Conservation (phyloP, 148 eudicot genomes). For the Rhododendron simsii region DNA sequence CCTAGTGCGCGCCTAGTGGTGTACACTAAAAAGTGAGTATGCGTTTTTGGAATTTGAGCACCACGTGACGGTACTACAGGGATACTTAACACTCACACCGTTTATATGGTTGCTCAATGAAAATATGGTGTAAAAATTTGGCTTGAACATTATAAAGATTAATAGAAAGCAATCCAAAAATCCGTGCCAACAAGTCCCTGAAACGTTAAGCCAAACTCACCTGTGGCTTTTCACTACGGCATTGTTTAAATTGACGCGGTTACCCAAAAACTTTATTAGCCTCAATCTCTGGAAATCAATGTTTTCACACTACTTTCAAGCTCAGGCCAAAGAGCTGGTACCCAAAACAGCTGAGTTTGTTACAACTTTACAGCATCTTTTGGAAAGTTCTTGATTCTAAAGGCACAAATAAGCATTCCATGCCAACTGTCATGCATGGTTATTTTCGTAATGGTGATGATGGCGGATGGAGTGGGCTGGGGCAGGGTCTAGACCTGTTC, state of each 20-base stretch:
- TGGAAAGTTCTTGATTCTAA: background rate
- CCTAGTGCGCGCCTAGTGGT: background rate
- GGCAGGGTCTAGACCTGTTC: too few relatives aligned
- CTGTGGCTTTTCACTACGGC: background rate
- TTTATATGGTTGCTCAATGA: too few relatives aligned
- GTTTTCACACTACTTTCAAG: constrained; percentile 2
- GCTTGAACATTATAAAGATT: too few relatives aligned
- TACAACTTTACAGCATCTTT: background rate
- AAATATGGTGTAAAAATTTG: too few relatives aligned
- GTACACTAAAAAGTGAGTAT: background rate
- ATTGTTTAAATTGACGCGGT: background rate
- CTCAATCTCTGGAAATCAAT: background rate
- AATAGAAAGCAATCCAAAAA: too few relatives aligned
- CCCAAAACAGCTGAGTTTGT: background rate
- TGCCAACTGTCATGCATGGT: background rate
- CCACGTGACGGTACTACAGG: too few relatives aligned
- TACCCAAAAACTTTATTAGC: background rate
- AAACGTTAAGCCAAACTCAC: background rate
- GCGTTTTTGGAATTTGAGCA: background rate
- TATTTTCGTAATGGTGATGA: background rate
- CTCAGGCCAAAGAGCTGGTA: background rate
- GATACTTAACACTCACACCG: too few relatives aligned
- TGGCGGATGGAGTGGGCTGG: background rate
- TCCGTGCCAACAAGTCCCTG: too few relatives aligned
- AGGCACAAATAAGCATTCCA: background rate